Conservation (phyloP, 768 basidiomycete species). For the Inosperma sp. region DNA sequence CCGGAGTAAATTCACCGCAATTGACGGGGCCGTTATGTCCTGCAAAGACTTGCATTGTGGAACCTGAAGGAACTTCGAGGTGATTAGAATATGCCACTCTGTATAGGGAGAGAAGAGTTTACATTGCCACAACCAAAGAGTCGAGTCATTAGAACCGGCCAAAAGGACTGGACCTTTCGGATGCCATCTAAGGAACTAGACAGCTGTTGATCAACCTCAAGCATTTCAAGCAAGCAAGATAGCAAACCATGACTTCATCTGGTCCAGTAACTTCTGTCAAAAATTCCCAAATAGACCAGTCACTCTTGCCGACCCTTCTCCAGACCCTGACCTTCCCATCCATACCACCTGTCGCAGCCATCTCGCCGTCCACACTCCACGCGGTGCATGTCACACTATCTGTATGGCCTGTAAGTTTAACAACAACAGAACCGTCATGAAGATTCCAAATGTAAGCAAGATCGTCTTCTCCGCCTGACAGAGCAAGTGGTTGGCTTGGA, state of each 20-base stretch:
- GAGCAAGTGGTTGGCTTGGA: slow-evolving; percentile 76
- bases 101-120: slow-evolving; percentile 26
- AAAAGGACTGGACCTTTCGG: slow-evolving; percentile 86
- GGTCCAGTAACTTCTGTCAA: slow-evolving; percentile 89
- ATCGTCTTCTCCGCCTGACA: slow-evolving; percentile 94
- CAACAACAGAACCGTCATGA: slow-evolving; percentile 72
- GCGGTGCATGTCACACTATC: slow-evolving; percentile 80
- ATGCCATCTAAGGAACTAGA: slow-evolving; percentile 93
- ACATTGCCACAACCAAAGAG: slow-evolving; percentile 98
- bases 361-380: slow-evolving; percentile 87
- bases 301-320: slow-evolving; percentile 73
- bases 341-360: slow-evolving; percentile 97
- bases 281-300: slow-evolving; percentile 88
- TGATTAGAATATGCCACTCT: slow-evolving; percentile 1
- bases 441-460: slow-evolving; percentile 91
- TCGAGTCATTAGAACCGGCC: slow-evolving; percentile 89
- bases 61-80: slow-evolving; percentile 83
- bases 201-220: slow-evolving; percentile 8
- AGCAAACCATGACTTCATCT: slow-evolving; percentile 87
- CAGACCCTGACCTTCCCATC: slow-evolving; percentile 93
- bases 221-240: neutral
- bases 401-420: slow-evolving; percentile 85
- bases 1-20: slow-evolving; percentile 88
- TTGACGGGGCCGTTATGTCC: slow-evolving; percentile 83
- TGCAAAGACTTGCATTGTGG: slow-evolving; percentile 93